phyloP scores from a whole-genome alignment of 2,329 filamentous ascomycete species.

The Chrysoporthe cubensis region DNA sequence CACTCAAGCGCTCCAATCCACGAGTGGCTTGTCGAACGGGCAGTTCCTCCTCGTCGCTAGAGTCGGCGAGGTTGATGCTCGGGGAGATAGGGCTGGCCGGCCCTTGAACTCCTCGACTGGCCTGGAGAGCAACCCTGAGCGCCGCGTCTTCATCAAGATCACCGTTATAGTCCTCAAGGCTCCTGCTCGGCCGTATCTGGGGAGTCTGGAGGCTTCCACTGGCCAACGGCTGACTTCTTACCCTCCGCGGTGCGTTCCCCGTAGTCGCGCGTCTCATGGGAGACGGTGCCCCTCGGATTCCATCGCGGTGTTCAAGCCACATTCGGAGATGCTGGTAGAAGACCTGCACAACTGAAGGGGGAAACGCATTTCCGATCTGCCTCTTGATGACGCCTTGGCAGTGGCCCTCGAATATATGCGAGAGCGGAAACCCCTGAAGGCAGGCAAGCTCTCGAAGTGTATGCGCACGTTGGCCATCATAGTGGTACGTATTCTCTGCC shows the following conservation, averaged over 20 bases:
- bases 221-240: neutral
- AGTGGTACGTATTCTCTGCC: slow-evolving; percentile 63
- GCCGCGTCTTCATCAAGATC: neutral
- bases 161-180: neutral
- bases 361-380: slow-evolving; percentile 82
- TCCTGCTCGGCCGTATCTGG: neutral
- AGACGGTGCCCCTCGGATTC: slow-evolving; percentile 30
- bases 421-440: slow-evolving; percentile 69
- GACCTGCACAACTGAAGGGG: slow-evolving; percentile 58
- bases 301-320: slow-evolving; percentile 51
- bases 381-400: slow-evolving; percentile 47
- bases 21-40: neutral
- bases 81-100: neutral
- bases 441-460: slow-evolving; percentile 71
- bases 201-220: no score
- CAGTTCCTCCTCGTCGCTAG: no score
- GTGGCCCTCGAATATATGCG: slow-evolving; percentile 58
- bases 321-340: slow-evolving; percentile 52
- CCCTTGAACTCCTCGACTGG: slow-evolving; percentile 36
- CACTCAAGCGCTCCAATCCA: slow-evolving; percentile 13
- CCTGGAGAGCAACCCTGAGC: neutral
- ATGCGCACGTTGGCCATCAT: slow-evolving; percentile 63
- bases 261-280: no score
- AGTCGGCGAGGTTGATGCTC: neutral
- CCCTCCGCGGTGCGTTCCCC: no score